Evolutionary conservation across 1,284 basidiomycete genomes (phyloP).

Genomic region (Marasmius tenuissimus): DNA sequence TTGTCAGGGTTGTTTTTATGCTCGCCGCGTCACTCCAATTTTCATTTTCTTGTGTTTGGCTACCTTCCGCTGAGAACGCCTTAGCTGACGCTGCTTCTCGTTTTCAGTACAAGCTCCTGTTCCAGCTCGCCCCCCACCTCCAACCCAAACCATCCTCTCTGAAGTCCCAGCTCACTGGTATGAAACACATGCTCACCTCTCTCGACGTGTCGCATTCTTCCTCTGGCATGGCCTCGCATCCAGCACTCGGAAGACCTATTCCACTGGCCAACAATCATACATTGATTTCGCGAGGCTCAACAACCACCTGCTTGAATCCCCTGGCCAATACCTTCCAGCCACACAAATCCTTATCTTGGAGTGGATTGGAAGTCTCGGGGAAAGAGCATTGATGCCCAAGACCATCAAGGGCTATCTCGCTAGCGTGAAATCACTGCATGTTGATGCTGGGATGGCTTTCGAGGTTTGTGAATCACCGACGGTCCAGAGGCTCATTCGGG

Average conservation of each 20-base stretch:
- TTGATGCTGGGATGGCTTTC: conserved; percentile 22
- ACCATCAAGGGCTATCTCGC: conserved; percentile 26
- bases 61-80: conserved; percentile 21
- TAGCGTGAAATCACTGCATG: conserved; percentile 21
- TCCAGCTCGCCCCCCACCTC: conserved; percentile 25
- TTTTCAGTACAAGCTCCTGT: conserved; percentile 27
- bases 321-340: too few species aligned
- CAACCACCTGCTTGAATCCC: conserved; percentile 8
- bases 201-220: conserved; percentile 23
- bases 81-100: conserved; percentile 26
- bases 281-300: conserved; percentile 26
- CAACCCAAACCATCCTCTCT: conserved; percentile 19
- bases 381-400: conserved; percentile 21
- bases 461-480: neutral
- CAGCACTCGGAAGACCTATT: conserved; percentile 26
- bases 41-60: conserved; percentile 23
- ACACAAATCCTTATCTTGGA: conserved; percentile 23
- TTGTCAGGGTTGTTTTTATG: conserved; percentile 14
- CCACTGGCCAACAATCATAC: conserved; percentile 27
- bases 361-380: conserved; percentile 28
- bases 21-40: conserved; percentile 22
- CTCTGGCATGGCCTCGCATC: conserved; percentile 30
- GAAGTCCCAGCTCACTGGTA: conserved; percentile 25
- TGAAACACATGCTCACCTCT: conserved; percentile 22
- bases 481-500: neutral